Percentiles rank a stretch among this genome's conserved stretches.
These are phyloP conservation scores for Rhodamnia rubescens DNA, from an alignment of 345 rosid genomes.

Conservation along the genomic window DNA sequence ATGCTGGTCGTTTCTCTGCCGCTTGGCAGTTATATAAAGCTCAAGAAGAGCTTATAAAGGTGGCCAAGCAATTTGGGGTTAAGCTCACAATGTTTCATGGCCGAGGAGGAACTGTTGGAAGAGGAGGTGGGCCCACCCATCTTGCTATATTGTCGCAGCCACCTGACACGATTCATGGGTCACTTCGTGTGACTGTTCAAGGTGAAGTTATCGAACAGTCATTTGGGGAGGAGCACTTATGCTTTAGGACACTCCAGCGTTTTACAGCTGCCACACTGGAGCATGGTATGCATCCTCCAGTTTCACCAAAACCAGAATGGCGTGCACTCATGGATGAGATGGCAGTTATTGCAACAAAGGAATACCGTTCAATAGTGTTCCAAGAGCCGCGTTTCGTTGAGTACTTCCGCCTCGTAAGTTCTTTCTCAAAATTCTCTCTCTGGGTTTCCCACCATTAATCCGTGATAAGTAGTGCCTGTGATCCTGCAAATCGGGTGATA, in stretches of 20 bases:
- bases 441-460: background rate
- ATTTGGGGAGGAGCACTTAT: slow-evolving; percentile 86
- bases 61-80: slow-evolving; percentile 71
- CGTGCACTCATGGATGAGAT: slow-evolving; percentile 92
- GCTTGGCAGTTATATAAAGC: slow-evolving; percentile 95
- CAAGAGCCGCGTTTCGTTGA: slow-evolving; percentile 91
- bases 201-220: slow-evolving; percentile 95
- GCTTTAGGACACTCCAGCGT: slow-evolving; percentile 93
- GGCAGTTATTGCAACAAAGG: slow-evolving; percentile 75
- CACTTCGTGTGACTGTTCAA: slow-evolving; percentile 87
- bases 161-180: slow-evolving; percentile 87
- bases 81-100: slow-evolving; percentile 98
- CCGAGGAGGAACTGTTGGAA: slow-evolving; percentile 93
- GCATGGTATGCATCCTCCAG: slow-evolving; percentile 92
- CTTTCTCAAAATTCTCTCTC: background rate
- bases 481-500: background rate
- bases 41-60: slow-evolving; percentile 89
- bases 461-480: background rate
- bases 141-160: slow-evolving; percentile 98
- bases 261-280: slow-evolving; percentile 94
- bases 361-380: slow-evolving; percentile 82
- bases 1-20: slow-evolving; percentile 91
- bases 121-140: slow-evolving; percentile 99
- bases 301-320: slow-evolving; percentile 97
- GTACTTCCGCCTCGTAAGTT: slow-evolving; percentile 86